Evolutionary conservation across 2,329 filamentous ascomycete genomes (phyloP), one percentile per base, ranked within the genome.

Genomic region (Colletotrichum sojae): DNA sequence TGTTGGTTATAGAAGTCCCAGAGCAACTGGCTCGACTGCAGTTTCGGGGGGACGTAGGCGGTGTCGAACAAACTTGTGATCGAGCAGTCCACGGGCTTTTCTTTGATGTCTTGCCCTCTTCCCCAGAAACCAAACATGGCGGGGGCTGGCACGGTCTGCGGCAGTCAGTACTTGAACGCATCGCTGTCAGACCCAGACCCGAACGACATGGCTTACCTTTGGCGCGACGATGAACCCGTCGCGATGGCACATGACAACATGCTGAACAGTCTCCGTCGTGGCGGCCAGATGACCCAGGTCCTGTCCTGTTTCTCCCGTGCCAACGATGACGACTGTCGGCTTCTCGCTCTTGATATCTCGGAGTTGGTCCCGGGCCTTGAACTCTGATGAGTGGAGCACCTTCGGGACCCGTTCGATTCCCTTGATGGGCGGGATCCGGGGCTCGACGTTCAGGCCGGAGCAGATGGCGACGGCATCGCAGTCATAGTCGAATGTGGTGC

Each of bases 31-130:
- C 81, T 82, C 9, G 78, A 78, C 67, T 84, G 82, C 1, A 87
- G 74, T 9, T 80, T 67, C 0, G 82, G 80, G 18, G 85, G 84
- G 2, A 83, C 81, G 58, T 87, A 87, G 8, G 83, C 83, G 0
- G 85, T 86, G 66, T 87, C 84, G 70, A 87, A 87, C 9, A 87
- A 73, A 60, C 83, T 85, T 5, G 83, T 84, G 2, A 82, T 77
- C 1, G 81, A 81, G 6, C 81, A 79, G 69, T 87, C 85, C 9
- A 85, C 79, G 0, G 85, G 84, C 40, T 85, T 84, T 36, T 69
- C 67, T 13, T 56, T 69, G 20, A 55, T 43, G 5, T 54, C 36
- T 9, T 20, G 9, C 4, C 52, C 56, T 12, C 22, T 67, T 10
- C 63, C 63, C 67, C 67, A 69, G 16, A 69, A 60, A 3, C 62